Conservation (phyloP, 73 alveolate genomes). For the Paramecium tetraurelia region DNA sequence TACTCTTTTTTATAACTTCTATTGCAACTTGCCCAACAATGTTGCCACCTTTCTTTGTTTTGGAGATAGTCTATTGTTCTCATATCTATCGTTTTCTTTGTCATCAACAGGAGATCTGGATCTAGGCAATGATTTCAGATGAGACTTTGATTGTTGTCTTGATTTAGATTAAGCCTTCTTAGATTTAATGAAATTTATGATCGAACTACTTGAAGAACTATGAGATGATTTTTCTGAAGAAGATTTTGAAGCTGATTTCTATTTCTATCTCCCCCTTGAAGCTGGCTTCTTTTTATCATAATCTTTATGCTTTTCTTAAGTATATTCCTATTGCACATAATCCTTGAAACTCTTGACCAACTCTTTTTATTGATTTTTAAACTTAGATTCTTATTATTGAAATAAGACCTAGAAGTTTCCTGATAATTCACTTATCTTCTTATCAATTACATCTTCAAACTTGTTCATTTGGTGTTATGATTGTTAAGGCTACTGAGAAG, state of each 20-base stretch:
- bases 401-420: background rate
- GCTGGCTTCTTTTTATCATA: background rate
- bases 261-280: background rate
- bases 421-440: background rate
- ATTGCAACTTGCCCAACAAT: background rate
- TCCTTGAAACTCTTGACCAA: background rate
- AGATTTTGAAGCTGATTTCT: background rate
- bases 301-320: background rate
- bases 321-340: background rate
- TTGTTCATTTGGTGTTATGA: background rate
- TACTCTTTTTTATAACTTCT: slow-evolving; percentile 42
- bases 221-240: background rate
- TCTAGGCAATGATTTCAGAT: background rate
- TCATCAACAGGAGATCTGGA: slow-evolving; percentile 25
- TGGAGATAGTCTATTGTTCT: background rate
- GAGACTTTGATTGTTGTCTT: background rate
- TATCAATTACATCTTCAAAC: slow-evolving; percentile 16
- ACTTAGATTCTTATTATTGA: slow-evolving; percentile 3
- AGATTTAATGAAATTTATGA: background rate
- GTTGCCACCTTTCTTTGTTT: slow-evolving; percentile 34
- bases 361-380: slow-evolving; percentile 1
- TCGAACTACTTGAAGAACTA: slow-evolving; percentile 25
- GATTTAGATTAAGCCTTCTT: slow-evolving; percentile 3
- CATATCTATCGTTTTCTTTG: background rate
- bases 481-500: background rate